Base-by-base conservation (phyloP, 306 rosid species). In the Cucurbita pepo region DNA sequence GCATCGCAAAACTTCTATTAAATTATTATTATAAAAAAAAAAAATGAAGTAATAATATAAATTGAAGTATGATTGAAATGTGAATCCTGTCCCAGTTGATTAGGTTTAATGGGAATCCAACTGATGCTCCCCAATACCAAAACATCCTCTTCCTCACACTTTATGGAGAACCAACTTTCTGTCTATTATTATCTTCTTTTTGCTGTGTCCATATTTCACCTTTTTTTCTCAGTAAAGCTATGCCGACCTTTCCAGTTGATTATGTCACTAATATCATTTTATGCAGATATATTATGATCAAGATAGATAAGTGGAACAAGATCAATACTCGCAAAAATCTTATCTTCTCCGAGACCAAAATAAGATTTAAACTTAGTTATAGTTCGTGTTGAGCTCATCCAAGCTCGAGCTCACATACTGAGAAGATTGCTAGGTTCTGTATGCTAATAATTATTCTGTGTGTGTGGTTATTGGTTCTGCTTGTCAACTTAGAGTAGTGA, bases 401-500 rank as follows among this genome's bases (percentile, higher is more conserved):
- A 47, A 47, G 57, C 25, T 53, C 25, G 57, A 53, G 9, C 22
- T 53, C 57, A 10, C 10, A 53, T 50, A 30, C 34, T 30, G 34
- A 30, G 70, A 18, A 41, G 36, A 63, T 41, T 60, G 14, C 2
- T 41, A 63, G 70, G 70, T 63, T 63, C 70, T 41, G 11, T 63
- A 41, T 66, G 72, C 12, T 22, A 16, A 66, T 66, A 45, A 66
- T 66, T 66, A 41, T n/a, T 61, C 41, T 4, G 36, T 30, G 34
- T 34, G 10, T 44, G 40, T 66, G 72, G 40, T 10, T 36, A 64
- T 64, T 66, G 72, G 72, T 66, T 55, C 55, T 45, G 37, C 40
- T 66, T 66, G 72, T 43, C 71, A 65, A 65, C 54, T 65, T 65
- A 65, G 16, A 41, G 18, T 40, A 44, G 54, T 65, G 71, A 65